Evolutionary conservation across 345 rosid species (phyloP).

Genomic region (Syzygium jambos): DNA sequence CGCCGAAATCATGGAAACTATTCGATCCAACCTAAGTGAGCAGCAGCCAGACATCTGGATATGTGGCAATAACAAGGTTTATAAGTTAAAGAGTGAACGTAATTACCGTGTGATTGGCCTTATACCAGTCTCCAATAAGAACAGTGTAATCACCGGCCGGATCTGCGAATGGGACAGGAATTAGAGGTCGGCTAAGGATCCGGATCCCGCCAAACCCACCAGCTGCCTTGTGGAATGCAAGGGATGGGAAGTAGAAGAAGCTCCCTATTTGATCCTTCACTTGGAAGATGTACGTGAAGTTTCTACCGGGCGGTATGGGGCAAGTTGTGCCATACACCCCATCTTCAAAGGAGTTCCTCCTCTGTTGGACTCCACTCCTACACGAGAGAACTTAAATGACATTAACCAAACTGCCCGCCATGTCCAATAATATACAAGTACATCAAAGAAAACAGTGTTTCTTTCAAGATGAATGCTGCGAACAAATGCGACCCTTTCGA

Average conservation of each 20-base stretch:
- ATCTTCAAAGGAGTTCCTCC: conserved; percentile 36
- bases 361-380: conserved; percentile 43
- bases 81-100: not conserved
- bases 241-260: conserved; percentile 70
- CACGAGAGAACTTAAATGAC: not conserved
- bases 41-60: not conserved
- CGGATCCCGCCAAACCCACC: conserved; percentile 70
- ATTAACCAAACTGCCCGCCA: not conserved
- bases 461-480: too few species aligned
- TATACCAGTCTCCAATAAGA: conserved; percentile 78
- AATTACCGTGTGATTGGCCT: conserved; percentile 62
- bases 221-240: conserved; percentile 72
- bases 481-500: not conserved
- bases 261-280: conserved; percentile 75
- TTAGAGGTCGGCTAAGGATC: conserved; percentile 57
- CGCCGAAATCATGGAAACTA: not conserved
- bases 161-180: conserved; percentile 61
- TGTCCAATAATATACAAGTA: not conserved
- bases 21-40: not conserved
- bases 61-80: not conserved
- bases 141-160: conserved; percentile 71
- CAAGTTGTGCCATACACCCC: conserved; percentile 43
- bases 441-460: not conserved
- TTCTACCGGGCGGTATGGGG: conserved; percentile 41
- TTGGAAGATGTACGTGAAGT: conserved; percentile 48